A percentile compares a stretch with the other conserved stretches of the same genome.
These are phyloP conservation scores for Trichoderma koningii DNA, from an alignment of 2,329 filamentous ascomycete species.

Conservation along the genomic window DNA sequence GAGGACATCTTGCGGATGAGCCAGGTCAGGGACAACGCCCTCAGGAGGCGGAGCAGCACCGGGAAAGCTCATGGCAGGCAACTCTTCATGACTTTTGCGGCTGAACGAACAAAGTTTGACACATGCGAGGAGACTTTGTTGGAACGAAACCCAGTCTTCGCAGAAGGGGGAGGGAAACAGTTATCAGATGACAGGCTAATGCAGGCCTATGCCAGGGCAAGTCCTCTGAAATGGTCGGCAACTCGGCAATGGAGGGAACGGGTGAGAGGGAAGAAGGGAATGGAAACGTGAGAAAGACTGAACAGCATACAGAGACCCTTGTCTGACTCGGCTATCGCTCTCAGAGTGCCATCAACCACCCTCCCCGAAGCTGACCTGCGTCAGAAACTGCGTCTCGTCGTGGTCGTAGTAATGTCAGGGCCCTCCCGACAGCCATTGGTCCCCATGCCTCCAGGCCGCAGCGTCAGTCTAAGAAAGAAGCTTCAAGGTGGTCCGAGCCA, in stretches of 20 bases:
- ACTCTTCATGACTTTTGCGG: slow-evolving; percentile 6
- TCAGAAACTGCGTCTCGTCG: background rate
- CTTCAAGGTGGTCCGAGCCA: slow-evolving; percentile 8
- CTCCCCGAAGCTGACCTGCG: background rate
- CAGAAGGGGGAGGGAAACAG: background rate
- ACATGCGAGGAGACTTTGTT: background rate
- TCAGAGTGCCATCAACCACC: background rate
- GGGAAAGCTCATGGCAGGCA: slow-evolving; percentile 29
- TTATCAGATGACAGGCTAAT: background rate
- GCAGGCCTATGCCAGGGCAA: background rate
- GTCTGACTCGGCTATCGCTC: background rate
- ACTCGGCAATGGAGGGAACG: background rate
- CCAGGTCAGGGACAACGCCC: slow-evolving; percentile 34
- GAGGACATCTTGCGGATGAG: slow-evolving; percentile 35
- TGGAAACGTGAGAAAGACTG: background rate
- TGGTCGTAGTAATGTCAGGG: background rate
- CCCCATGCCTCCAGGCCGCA: background rate
- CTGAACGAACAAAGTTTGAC: background rate
- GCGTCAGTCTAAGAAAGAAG: background rate
- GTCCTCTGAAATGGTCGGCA: too few relatives aligned
- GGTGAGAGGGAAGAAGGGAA: background rate
- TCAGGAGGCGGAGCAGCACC: slow-evolving; percentile 34
- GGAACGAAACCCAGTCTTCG: background rate
- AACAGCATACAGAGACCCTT: background rate
- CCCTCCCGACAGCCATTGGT: background rate